Conservation (phyloP, 2,329 filamentous ascomycete species). For the Dactylellina haptotyla region DNA sequence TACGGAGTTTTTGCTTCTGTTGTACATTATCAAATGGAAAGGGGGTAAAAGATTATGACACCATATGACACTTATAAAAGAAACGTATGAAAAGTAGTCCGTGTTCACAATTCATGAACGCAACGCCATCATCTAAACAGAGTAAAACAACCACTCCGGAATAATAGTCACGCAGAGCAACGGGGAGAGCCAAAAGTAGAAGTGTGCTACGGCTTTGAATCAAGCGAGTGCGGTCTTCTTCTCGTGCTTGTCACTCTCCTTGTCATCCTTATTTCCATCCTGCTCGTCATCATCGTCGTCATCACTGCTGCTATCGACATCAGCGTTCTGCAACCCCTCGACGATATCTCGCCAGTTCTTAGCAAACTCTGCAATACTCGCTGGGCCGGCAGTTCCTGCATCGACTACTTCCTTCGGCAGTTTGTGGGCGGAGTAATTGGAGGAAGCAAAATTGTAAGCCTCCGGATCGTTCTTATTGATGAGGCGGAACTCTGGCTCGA, state of each 20-base stretch:
- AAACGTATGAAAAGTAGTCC: neutral
- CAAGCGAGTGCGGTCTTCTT: neutral
- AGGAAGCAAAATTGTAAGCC: slow-evolving; percentile 83
- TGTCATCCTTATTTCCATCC: neutral
- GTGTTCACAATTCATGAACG: neutral
- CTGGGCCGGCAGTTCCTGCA: slow-evolving; percentile 73
- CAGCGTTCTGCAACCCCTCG: slow-evolving; percentile 66
- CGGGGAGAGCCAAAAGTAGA: neutral
- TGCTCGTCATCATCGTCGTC: slow-evolving; percentile 13
- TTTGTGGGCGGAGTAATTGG: slow-evolving; percentile 95
- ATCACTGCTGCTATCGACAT: slow-evolving; percentile 63
- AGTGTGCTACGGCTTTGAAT: neutral
- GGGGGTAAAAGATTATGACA: neutral
- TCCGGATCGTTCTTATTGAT: slow-evolving; percentile 86
- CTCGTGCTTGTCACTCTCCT: neutral
- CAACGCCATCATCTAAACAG: neutral
- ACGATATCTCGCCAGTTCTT: slow-evolving; percentile 75
- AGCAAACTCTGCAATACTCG: slow-evolving; percentile 82
- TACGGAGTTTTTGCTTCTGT: slow-evolving; percentile 31
- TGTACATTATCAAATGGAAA: slow-evolving; percentile 36
- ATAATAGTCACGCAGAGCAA: neutral
- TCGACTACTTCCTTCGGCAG: slow-evolving; percentile 79
- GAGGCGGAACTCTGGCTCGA: slow-evolving; percentile 80
- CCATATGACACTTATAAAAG: neutral
- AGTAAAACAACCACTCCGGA: neutral